These are phyloP conservation scores for Mycena sp. DNA, from an alignment of 1,284 basidiomycete species.

Conservation along the genomic window DNA sequence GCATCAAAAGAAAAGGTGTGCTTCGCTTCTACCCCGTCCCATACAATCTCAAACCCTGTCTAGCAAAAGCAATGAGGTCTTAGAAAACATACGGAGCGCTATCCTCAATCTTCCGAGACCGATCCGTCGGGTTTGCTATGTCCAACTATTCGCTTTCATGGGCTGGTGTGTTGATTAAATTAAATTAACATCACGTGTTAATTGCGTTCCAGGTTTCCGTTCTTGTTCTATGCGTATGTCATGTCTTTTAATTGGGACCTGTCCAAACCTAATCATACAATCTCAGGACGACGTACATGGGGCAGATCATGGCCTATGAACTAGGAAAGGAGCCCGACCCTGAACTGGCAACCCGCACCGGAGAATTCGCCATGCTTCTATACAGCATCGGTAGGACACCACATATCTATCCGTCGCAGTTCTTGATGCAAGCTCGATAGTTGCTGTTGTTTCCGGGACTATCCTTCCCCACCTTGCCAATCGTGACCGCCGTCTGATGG, in stretches of 20 bases:
- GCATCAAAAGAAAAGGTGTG: conserved; percentile 55
- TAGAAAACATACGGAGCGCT: conserved; percentile 81
- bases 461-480: conserved; percentile 85
- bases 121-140: conserved; percentile 89
- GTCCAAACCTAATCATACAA: conserved; percentile 2
- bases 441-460: conserved; percentile 86
- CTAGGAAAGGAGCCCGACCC: conserved; percentile 75
- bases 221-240: conserved; percentile 89
- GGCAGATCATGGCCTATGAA: conserved; percentile 90
- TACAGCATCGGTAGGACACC: conserved; percentile 88
- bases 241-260: conserved; percentile 44
- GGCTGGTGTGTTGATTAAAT: conserved; percentile 67
- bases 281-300: conserved; percentile 86
- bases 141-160: conserved; percentile 93
- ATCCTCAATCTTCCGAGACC: conserved; percentile 82
- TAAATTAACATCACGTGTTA: background rate
- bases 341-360: conserved; percentile 81
- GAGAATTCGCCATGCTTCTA: conserved; percentile 90
- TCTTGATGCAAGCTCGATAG: too few relatives aligned
- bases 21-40: conserved; percentile 1
- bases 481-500: conserved; percentile 81
- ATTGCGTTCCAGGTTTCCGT: conserved; percentile 78
- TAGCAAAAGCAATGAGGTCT: conserved; percentile 68
- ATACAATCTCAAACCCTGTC: background rate
- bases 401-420: conserved; percentile 9